Evolutionary conservation across 805 yeast species (phyloP).

Genomic region (Zygosaccharomyces bisporus): DNA sequence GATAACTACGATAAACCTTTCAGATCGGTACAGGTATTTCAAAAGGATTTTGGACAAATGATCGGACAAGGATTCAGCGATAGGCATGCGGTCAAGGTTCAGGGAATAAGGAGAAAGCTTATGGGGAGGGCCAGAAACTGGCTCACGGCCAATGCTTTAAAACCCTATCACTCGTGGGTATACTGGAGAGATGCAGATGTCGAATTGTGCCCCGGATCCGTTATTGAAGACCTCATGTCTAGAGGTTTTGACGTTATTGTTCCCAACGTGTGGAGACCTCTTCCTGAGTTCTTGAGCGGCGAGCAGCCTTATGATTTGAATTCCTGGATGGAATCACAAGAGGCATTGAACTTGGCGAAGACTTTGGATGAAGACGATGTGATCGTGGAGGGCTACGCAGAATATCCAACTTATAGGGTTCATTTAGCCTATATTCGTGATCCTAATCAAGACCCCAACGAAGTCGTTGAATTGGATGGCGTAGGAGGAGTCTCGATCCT

Average conservation of each 20-base stretch:
- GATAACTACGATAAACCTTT: conserved; percentile 61
- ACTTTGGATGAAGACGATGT: conserved; percentile 74
- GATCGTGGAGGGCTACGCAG: conserved; percentile 84
- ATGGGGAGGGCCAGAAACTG: conserved; percentile 89
- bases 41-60: conserved; percentile 77
- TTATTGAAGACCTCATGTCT: conserved; percentile 70
- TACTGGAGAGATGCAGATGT: conserved; percentile 89
- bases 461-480: conserved; percentile 72
- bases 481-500: conserved; percentile 84
- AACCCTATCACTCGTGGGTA: conserved; percentile 87
- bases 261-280: conserved; percentile 95
- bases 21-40: conserved; percentile 73
- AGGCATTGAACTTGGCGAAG: conserved; percentile 64
- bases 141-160: conserved; percentile 67
- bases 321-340: conserved; percentile 90
- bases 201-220: conserved; percentile 75
- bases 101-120: conserved; percentile 75
- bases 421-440: conserved; percentile 73
- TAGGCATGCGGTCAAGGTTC: conserved; percentile 80
- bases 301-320: conserved; percentile 96
- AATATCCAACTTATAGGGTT: conserved; percentile 80
- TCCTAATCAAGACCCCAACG: conserved; percentile 54
- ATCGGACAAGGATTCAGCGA: conserved; percentile 84
- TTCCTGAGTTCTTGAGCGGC: conserved; percentile 75
- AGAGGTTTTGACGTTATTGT: conserved; percentile 66